Conservation (phyloP, 2,329 filamentous ascomycete species). For the Colletotrichum scovillei region DNA sequence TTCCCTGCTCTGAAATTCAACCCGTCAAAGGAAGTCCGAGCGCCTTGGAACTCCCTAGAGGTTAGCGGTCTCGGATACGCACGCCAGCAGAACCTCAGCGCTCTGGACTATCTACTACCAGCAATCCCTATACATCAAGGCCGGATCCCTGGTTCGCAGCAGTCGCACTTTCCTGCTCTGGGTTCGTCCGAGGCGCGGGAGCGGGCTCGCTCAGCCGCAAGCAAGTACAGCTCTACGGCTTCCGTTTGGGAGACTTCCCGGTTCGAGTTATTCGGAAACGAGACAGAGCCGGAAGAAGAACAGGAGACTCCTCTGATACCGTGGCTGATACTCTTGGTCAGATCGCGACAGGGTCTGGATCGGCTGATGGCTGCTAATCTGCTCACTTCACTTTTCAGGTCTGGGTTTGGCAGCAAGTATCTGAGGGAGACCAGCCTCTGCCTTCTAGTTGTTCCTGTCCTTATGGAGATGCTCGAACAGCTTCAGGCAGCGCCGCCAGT, state of each 20-base stretch:
- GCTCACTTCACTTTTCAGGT: constrained; percentile 75
- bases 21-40: constrained; percentile 57
- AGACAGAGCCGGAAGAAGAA: constrained; percentile 61
- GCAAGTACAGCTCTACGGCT: constrained; percentile 42
- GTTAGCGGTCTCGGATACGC: constrained; percentile 61
- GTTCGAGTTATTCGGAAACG: constrained; percentile 40
- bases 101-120: constrained; percentile 76
- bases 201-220: constrained; percentile 41
- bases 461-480: constrained; percentile 66
- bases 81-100: constrained; percentile 59
- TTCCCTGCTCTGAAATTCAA: constrained; percentile 71
- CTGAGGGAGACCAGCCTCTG: constrained; percentile 72
- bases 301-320: constrained; percentile 78
- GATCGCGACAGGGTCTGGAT: constrained; percentile 67
- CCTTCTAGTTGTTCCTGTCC: constrained; percentile 75
- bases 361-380: constrained; percentile 77
- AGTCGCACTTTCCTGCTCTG: constrained; percentile 65
- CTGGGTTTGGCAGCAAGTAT: constrained; percentile 72
- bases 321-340: constrained; percentile 76
- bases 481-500: constrained; percentile 22
- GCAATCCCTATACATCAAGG: constrained; percentile 56
- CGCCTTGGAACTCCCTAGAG: constrained; percentile 65
- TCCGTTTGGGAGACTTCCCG: constrained; percentile 47
- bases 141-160: constrained; percentile 40
- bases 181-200: constrained; percentile 55